Conservation (phyloP, 495 filamentous ascomycete genomes). For the Podospora anserina region DNA sequence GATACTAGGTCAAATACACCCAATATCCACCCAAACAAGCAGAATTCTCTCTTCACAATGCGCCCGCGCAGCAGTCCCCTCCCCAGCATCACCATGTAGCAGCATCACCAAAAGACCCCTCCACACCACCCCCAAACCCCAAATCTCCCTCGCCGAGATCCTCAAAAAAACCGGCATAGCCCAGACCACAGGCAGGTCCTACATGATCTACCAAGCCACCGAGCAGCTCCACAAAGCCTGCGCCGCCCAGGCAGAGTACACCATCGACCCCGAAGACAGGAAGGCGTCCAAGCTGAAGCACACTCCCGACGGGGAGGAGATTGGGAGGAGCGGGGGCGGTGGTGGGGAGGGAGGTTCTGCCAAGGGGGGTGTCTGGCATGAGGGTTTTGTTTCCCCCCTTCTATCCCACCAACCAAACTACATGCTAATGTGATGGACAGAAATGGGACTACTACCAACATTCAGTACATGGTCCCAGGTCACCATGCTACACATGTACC, state of each 20-base stretch:
- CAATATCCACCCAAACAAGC: not conserved
- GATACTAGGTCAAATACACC: constrained; percentile 12
- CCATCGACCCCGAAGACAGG: constrained; percentile 55
- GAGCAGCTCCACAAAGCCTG: constrained; percentile 77
- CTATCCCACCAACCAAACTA: constrained; percentile 13
- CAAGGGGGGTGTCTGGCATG: constrained; percentile 77
- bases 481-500: constrained; percentile 93
- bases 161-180: constrained; percentile 9
- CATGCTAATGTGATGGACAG: constrained; percentile 6
- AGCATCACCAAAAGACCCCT: constrained; percentile 9
- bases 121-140: constrained; percentile 11
- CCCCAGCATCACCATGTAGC: not conserved
- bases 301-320: constrained; percentile 68
- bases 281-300: constrained; percentile 57
- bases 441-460: constrained; percentile 63
- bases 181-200: constrained; percentile 17
- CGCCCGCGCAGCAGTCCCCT: not conserved
- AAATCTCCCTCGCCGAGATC: constrained; percentile 10
- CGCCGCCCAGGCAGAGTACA: constrained; percentile 70
- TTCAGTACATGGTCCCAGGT: constrained; percentile 96
- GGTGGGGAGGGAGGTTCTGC: constrained; percentile 71
- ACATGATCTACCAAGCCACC: constrained; percentile 55
- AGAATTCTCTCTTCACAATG: constrained; percentile 1
- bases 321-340: constrained; percentile 70
- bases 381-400: constrained; percentile 51